These are phyloP conservation scores for Phytophthora rubi DNA, from an alignment of 352 stramenopile genomes.

Conservation along the genomic window DNA sequence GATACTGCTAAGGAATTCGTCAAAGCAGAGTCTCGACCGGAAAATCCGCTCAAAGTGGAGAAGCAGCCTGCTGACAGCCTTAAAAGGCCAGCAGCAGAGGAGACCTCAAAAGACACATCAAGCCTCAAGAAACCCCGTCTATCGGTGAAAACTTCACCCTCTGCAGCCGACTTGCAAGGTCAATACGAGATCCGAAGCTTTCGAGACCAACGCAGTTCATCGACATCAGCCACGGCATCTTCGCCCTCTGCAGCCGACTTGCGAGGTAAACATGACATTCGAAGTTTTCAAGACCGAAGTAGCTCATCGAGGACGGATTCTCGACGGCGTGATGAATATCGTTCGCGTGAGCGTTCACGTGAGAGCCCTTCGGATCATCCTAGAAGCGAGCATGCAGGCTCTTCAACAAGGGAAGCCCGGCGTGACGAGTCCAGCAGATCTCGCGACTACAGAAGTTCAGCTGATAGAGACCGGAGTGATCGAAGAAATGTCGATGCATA, in stretches of 20 bases:
- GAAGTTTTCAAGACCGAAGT: constrained; percentile 27
- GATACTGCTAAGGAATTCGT: not conserved
- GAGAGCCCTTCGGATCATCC: constrained; percentile 15
- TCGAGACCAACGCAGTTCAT: constrained; percentile 16
- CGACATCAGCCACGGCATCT: not conserved
- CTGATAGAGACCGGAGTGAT: constrained; percentile 15
- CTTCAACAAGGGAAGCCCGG: constrained; percentile 12
- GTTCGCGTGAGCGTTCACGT: not conserved
- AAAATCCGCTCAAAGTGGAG: constrained; percentile 3
- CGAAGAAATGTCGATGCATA: constrained; percentile 15
- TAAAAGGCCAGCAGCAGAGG: constrained; percentile 26
- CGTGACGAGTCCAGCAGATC: constrained; percentile 19
- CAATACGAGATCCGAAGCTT: constrained; percentile 35
- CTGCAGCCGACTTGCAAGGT: constrained; percentile 20
- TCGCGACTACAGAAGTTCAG: constrained; percentile 20
- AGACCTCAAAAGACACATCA: constrained; percentile 1
- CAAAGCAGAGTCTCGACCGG: constrained; percentile 13
- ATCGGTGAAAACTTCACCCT: constrained; percentile 6
- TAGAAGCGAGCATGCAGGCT: constrained; percentile 7
- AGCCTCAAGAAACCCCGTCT: constrained; percentile 32
- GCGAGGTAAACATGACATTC: constrained; percentile 31
- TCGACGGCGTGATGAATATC: constrained; percentile 19
- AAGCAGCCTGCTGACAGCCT: constrained; percentile 21
- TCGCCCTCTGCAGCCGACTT: constrained; percentile 16
- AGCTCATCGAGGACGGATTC: constrained; percentile 23